These are phyloP conservation scores for Colletotrichum kahawae DNA, from an alignment of 2,329 filamentous ascomycete genomes.

Conservation along the genomic window DNA sequence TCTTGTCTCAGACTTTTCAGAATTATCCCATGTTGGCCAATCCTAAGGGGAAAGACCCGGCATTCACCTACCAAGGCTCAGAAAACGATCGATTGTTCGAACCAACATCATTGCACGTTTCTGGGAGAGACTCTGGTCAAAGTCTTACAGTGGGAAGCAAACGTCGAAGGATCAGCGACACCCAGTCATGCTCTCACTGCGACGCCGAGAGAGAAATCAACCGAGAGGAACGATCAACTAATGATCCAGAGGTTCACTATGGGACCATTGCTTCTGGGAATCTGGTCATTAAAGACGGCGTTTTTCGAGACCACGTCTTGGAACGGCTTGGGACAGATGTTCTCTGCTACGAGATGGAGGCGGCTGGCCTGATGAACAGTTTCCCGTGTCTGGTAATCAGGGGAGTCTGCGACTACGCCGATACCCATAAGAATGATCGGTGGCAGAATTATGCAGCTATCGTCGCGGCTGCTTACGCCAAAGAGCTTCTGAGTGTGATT, in stretches of 20 bases:
- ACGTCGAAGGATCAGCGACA: too few relatives aligned
- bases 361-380: constrained; percentile 22
- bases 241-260: constrained; percentile 23
- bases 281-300: constrained; percentile 38
- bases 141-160: neutral
- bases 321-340: neutral
- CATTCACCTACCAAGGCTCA: constrained; percentile 9
- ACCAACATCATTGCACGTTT: constrained; percentile 1
- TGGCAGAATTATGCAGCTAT: constrained; percentile 28
- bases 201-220: neutral
- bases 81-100: constrained; percentile 22
- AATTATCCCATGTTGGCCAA: too few relatives aligned
- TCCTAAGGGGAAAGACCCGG: neutral
- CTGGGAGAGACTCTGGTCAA: neutral
- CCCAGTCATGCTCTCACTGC: constrained; percentile 6
- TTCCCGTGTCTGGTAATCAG: constrained; percentile 29
- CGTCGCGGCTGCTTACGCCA: constrained; percentile 26
- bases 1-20: constrained; percentile 9
- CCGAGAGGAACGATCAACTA: neutral
- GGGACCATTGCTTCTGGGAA: constrained; percentile 36
- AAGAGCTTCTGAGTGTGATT: neutral
- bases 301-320: constrained; percentile 31
- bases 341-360: constrained; percentile 27
- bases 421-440: constrained; percentile 29
- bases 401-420: constrained; percentile 35